Base-by-base conservation (phyloP, 192 early-diverging fungal genomes). In the Radiomyces spectabilis region DNA sequence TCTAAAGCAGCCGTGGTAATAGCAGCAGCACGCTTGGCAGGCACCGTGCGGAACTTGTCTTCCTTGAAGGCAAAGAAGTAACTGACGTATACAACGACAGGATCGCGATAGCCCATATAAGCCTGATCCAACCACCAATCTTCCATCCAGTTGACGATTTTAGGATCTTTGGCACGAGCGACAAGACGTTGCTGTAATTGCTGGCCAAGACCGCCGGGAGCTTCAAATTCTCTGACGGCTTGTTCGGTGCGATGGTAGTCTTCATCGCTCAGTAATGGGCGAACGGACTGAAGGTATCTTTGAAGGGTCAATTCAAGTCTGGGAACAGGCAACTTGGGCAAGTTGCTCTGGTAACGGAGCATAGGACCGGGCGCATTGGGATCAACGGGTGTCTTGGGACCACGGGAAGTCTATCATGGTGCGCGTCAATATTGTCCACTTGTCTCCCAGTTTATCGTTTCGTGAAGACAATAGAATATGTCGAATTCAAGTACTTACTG, bases 121-220 rank as follows among this genome's bases (percentile, higher is more conserved):
- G 92, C 90, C 43, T 87, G 78, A 48, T 93, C 92, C 62, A 91
- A 89, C 96, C 96, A 99, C 96, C 96, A 99, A 61, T 94, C 92
- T 66, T 87, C 91, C 43, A 95, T 79, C 87, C 94, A 99, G 77
- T 89, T 91, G 29, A 80, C 79, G 42, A 84, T 78, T 43, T 79
- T 81, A 21, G 87, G 81, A 62, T 83, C 75, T 19, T 80, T 77
- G 2, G 85, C 85, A 40, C 86, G 80, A 51, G 84, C 85, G 41
- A 86, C 41, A 41, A 99, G 74, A 47, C 94, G 83, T 61, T 82
- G 66, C 74, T 97, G 94, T 35, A 99, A 82, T 69, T 82, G 71
- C 51, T 85, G 76, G 39, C 94, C 94, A 27, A 82, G 49, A 39
- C 89, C 85, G n/a, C 86, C 86, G 15, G 88, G 85, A 54, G 78